A percentile compares a stretch with the other conserved stretches of the same genome.
Conservation (phyloP, 371 early-diverging fungal species). For the Syncephalis plumigaleata region DNA sequence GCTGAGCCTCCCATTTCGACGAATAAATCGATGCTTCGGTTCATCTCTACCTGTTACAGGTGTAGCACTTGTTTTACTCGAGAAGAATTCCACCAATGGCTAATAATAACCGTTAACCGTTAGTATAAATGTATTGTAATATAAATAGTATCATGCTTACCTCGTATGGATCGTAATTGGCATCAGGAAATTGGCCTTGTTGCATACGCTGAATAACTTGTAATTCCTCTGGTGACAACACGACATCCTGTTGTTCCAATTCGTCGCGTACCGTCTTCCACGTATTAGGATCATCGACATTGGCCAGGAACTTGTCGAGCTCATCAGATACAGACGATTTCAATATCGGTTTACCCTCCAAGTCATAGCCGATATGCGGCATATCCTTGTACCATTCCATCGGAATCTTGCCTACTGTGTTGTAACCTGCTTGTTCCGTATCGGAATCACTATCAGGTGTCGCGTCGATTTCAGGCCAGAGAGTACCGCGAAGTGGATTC, state of each 20-base stretch:
- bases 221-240: constrained; percentile 71
- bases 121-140: constrained; percentile 6
- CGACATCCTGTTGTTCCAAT: constrained; percentile 57
- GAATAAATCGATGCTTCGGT: constrained; percentile 90
- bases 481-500: not conserved
- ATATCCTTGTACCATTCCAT: constrained; percentile 93
- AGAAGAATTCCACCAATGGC: constrained; percentile 87
- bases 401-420: constrained; percentile 86
- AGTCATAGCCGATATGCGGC: constrained; percentile 91
- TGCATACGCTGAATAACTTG: constrained; percentile 80
- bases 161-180: constrained; percentile 75
- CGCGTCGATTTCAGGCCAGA: constrained; percentile 67
- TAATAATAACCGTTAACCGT: too few species aligned
- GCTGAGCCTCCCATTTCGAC: constrained; percentile 86
- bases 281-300: constrained; percentile 81
- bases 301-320: constrained; percentile 78
- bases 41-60: constrained; percentile 74
- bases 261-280: constrained; percentile 79
- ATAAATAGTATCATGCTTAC: constrained; percentile 2
- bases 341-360: constrained; percentile 79
- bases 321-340: constrained; percentile 78
- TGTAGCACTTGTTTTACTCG: constrained; percentile 53
- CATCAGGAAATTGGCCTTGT: constrained; percentile 62
- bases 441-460: constrained; percentile 82
- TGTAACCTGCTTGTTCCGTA: constrained; percentile 59